Evolutionary conservation across 176 grass and related monocot species (phyloP).

Genomic region (Ensete ventricosum): DNA sequence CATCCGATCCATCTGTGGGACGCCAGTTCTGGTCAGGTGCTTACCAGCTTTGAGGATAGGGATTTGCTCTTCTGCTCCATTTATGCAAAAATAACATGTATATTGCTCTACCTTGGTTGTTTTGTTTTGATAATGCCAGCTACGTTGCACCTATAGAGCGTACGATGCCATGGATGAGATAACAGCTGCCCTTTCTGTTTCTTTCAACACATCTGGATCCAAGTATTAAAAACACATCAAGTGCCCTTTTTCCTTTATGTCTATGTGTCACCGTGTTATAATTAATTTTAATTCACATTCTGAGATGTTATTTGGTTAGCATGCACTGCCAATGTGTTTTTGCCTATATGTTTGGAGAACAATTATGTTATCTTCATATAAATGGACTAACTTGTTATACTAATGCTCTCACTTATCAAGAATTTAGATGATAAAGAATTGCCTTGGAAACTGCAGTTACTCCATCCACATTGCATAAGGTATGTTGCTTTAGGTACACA

Average conservation of each 20-base stretch:
- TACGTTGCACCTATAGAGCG: slow-evolving; percentile 85
- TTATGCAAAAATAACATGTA: not conserved
- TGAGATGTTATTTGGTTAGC: no score
- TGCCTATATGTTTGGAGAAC: no score
- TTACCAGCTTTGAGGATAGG: not conserved
- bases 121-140: slow-evolving; percentile 35
- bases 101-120: slow-evolving; percentile 11
- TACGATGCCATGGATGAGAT: slow-evolving; percentile 98
- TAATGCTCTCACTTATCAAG: no score
- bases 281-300: no score
- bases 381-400: no score
- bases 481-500: not conserved
- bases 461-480: slow-evolving; percentile 6
- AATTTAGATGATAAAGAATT: no score
- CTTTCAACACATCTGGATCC: slow-evolving; percentile 76
- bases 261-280: no score
- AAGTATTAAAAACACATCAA: slow-evolving; percentile 40
- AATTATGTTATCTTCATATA: no score
- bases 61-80: not conserved
- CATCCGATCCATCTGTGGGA: slow-evolving; percentile 99
- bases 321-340: no score
- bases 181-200: slow-evolving; percentile 72
- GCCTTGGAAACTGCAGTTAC: no score
- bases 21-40: slow-evolving; percentile 62
- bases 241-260: slow-evolving; percentile 2